phyloP scores from a whole-genome alignment of 345 rosid species.

The Murraya koenigii region DNA sequence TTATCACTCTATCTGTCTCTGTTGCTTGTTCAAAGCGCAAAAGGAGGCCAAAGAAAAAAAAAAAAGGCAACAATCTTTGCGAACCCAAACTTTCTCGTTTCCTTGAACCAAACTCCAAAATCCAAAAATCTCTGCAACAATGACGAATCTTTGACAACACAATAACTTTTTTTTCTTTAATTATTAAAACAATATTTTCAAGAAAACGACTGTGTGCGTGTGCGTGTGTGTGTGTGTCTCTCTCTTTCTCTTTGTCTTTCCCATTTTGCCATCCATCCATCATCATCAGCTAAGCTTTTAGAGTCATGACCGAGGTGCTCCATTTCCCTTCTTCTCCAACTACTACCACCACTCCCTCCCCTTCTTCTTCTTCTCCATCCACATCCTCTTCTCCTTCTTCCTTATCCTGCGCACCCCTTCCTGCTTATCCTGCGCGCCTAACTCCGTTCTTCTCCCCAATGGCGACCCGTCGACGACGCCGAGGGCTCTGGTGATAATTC shows the following conservation, averaged over 20 bases:
- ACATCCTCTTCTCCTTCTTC: slow-evolving; percentile 30
- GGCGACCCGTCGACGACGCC: slow-evolving; percentile 25
- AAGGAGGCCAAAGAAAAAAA: background rate
- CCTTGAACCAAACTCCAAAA: slow-evolving; percentile 42
- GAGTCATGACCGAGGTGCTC: slow-evolving; percentile 77
- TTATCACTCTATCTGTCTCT: background rate
- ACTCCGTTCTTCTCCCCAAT: slow-evolving; percentile 11
- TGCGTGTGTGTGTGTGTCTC: too few relatives aligned
- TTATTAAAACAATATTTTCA: slow-evolving; percentile 1
- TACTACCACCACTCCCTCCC: slow-evolving; percentile 23
- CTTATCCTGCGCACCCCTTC: slow-evolving; percentile 33
- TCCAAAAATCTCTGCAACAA: slow-evolving; percentile 11
- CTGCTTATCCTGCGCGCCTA: slow-evolving; percentile 22
- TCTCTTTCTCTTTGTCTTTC: background rate
- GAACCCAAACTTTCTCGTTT: too few relatives aligned
- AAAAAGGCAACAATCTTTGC: too few relatives aligned
- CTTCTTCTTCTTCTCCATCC: slow-evolving; percentile 38
- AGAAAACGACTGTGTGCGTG: background rate
- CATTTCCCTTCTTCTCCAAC: slow-evolving; percentile 61
- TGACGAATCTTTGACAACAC: background rate
- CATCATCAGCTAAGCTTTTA: slow-evolving; percentile 29
- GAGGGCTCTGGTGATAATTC: slow-evolving; percentile 19
- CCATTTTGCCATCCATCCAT: slow-evolving; percentile 6
- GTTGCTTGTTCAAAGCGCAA: slow-evolving; percentile 30
- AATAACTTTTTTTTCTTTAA: background rate